Evolutionary conservation across 768 basidiomycete species (phyloP), one percentile per base, ranked within the genome.

Genomic region (Calocybe cyanea): DNA sequence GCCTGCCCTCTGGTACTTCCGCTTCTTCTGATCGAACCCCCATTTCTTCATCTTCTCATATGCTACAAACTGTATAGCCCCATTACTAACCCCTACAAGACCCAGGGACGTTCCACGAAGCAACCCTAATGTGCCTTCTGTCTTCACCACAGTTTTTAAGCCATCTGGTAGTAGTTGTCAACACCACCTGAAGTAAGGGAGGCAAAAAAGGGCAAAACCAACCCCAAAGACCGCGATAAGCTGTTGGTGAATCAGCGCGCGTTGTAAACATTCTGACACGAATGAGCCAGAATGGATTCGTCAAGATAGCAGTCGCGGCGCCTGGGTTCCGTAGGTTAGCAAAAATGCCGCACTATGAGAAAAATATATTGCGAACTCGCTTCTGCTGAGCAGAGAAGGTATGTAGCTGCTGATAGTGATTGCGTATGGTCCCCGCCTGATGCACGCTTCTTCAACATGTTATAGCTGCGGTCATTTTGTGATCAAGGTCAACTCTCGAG

Each of bases 271-370:
- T 93, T 49, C 96, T 82, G 7, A 96, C 94, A 70, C 95, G 89
- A 45, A 98, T 87, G 11, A 98, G 87, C 95, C 95, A 98, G 55
- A 97, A 81, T 0, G 95, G 96, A 64, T 99, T 98, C 6, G 95
- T 99, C 61, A 96, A 76, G 57, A 98, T 70, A 0, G 96, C 93
- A 3, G 94, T 96, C 14, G 82, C 83, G 10, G 94, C 89, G 70
- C 95, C 95, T 98, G 55, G 31, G 46, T 31, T 46, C 52, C n/a
- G 43, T 63, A 3, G 25, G 38, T 41, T 51, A 39, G 42, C 38
- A 32, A 43, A 44, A 45, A 49, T 32, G 42, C 43, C 32, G 25
- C 51, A 50, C 43, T 43, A 45, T 44, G 34, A 17, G 33, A 38
- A 33, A 38, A 51, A 39, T 55, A 48, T 56, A 57, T 45, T 63